Base-by-base conservation (phyloP, 345 rosid genomes). In the Salix exigua region DNA sequence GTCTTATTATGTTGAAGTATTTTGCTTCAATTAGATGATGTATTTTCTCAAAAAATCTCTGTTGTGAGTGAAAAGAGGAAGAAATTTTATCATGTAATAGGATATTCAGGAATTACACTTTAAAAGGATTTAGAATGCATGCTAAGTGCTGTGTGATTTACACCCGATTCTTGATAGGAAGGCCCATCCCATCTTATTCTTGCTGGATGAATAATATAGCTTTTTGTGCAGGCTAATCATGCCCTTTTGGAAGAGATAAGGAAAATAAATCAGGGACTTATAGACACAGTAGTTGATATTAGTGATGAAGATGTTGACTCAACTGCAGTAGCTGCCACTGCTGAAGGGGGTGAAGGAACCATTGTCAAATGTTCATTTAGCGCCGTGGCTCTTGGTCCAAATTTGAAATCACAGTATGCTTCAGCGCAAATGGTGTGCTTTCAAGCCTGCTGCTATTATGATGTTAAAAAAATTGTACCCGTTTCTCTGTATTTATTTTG, bases 201-300 rank as follows among this genome's bases (percentile, higher is more conserved):
- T 0, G 11, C 37, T n/a, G 60, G 38, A 46, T 11, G 58, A 31
- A 72, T 58, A 46, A 12, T 13, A 4, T 67, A 64, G 66, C 28
- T 66, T 6, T 9, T 42, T 31, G 46, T 79, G 84, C 85, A 87
- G 90, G 72, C 80, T 19, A 82, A 76, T 67, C 70, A 82, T 53
- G 50, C 70, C 30, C 78, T 87, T 40, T 40, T 82, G 79, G 87
- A 74, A 76, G 87, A 87, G 76, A 85, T 85, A 38, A 79, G 83
- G 63, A 58, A 74, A 44, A 85, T 83, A 67, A 87, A 85, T 73
- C 82, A 71, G 75, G 76, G 48, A 70, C 79, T 87, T 38, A 50
- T 87, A 66, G 80, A n/a, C n/a, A n/a, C n/a, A n/a, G n/a, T n/a
- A n/a, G n/a, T n/a, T n/a, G n/a, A n/a, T n/a, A n/a, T n/a, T n/a